Conservation (phyloP, 2,329 filamentous ascomycete species). For the Hymenoscyphus linearis region DNA sequence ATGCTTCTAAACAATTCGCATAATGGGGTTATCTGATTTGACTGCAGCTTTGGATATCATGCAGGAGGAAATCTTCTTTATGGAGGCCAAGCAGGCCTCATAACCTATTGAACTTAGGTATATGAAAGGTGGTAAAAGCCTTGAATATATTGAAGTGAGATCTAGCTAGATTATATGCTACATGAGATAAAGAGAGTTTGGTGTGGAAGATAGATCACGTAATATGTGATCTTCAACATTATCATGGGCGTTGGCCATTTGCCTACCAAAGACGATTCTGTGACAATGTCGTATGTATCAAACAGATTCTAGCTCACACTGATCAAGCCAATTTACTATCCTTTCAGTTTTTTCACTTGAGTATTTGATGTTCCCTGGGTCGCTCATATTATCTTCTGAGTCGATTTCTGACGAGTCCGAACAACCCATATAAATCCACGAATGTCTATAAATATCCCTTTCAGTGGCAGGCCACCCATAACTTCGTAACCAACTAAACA, state of each 20-base stretch:
- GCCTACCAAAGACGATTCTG: too few species aligned
- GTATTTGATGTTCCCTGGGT: conserved; percentile 3
- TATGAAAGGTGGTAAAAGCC: too few species aligned
- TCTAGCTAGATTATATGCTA: too few species aligned
- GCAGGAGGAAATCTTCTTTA: conserved; percentile 96
- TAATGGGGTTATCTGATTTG: too few species aligned
- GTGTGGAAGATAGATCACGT: too few species aligned
- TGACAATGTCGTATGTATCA: too few species aligned
- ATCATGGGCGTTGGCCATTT: too few species aligned
- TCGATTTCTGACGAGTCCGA: conserved; percentile 24
- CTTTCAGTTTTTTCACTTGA: conserved; percentile 4
- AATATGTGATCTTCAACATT: too few species aligned
- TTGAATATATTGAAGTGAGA: too few species aligned
- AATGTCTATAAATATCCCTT: conserved; percentile 21
- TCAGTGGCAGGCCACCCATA: conserved; percentile 25
- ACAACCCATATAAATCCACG: conserved; percentile 25
- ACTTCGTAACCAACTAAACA: conserved; percentile 30
- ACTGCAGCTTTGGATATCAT: conserved; percentile 95
- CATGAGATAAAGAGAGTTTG: too few species aligned
- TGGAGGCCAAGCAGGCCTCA: conserved; percentile 99
- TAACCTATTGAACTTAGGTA: too few species aligned
- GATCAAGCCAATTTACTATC: conserved; percentile 6
- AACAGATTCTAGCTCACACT: conserved; percentile 2
- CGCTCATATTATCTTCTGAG: conserved; percentile 5
- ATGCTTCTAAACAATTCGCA: too few species aligned